Base-by-base conservation (phyloP, 768 basidiomycete genomes). In the Leucocoprinus sp. region DNA sequence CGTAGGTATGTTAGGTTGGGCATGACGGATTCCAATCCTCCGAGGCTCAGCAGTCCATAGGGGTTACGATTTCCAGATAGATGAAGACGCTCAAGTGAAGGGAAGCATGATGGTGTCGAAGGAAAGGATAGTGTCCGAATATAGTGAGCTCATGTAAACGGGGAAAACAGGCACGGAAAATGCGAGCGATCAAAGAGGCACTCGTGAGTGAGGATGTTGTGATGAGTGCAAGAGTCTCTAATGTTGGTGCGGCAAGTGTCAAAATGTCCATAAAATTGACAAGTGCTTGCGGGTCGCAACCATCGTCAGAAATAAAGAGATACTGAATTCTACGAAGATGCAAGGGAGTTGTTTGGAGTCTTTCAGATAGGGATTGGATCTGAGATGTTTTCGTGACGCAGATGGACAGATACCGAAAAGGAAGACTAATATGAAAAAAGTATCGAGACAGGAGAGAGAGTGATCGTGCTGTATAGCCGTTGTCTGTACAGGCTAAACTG, bases 11-110 rank as follows among this genome's bases (percentile, higher is more conserved):
- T 61, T 6, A 77, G 54, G 0, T 44, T 39, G 0, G 74, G 74
- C 50, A 64, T 74, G 0, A 66, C 62, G 4, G 61, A 57, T 21
- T 63, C 63, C 5, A 77, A 61, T 0, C 54, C 58, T 33, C 62
- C 64, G 24, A 64, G 48, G 33, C 68, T 59, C 5, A 78, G 57
- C 0, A 76, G 53, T 0, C 75, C 75, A 37, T 67, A 62, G 0
- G 76, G 75, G 37, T 75, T 76, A 12, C 71, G 60, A 51, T 75
- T 74, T 5, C 75, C 76, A 14, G 65, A 56, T 1, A 76, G 66
- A 37, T 71, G 71, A 0, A 78, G 65, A 12, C 57, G 60, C 35
- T 59, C 53, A 14, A 78, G 62, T 1, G 37, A 48, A 7, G 75
- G 72, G 56, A 72, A 51, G 28, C 42, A 51, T 12, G 52, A 50